These are phyloP conservation scores for Krasilnikovozyma curviuscula DNA, from an alignment of 768 basidiomycete genomes.

Conservation along the genomic window DNA sequence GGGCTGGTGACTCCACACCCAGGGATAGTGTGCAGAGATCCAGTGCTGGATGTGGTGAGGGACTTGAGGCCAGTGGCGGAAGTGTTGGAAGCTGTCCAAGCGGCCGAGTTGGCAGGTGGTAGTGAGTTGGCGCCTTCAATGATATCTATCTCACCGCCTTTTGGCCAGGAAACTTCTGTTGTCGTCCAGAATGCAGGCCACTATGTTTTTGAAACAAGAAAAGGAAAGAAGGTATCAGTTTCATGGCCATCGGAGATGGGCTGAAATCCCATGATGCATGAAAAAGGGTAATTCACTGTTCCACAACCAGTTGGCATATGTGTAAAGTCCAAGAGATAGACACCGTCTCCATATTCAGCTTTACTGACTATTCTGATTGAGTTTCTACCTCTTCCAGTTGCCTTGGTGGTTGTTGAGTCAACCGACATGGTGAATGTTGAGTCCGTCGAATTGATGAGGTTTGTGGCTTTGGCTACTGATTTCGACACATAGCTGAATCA, in stretches of 20 bases:
- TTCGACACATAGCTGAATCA: conserved; percentile 20
- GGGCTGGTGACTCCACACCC: conserved; percentile 9
- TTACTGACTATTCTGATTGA: conserved; percentile 23
- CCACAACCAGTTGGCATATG: conserved; percentile 27
- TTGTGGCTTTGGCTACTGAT: conserved; percentile 12
- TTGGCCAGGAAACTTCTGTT: conserved; percentile 20
- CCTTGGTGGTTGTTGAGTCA: conserved; percentile 15
- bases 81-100: conserved; percentile 17
- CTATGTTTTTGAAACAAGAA: conserved; percentile 7
- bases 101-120: conserved; percentile 15
- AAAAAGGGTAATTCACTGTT: conserved; percentile 16
- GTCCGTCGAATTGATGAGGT: conserved; percentile 13
- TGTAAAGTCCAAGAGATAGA: conserved; percentile 24
- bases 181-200: conserved; percentile 28
- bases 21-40: conserved; percentile 20
- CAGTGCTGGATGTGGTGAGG: conserved; percentile 6
- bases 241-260: neutral
- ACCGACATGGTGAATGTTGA: conserved; percentile 21
- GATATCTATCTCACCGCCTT: conserved; percentile 25
- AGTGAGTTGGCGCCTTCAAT: conserved; percentile 24
- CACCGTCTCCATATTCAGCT: conserved; percentile 23
- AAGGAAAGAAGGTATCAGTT: neutral
- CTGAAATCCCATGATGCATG: neutral
- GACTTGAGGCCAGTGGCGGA: conserved; percentile 4
- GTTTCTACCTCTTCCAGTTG: conserved; percentile 21